A percentile compares a stretch with the other conserved stretches of the same genome.
Evolutionary conservation across 306 rosid genomes (phyloP).

Genomic region (Quillaja saponaria): DNA sequence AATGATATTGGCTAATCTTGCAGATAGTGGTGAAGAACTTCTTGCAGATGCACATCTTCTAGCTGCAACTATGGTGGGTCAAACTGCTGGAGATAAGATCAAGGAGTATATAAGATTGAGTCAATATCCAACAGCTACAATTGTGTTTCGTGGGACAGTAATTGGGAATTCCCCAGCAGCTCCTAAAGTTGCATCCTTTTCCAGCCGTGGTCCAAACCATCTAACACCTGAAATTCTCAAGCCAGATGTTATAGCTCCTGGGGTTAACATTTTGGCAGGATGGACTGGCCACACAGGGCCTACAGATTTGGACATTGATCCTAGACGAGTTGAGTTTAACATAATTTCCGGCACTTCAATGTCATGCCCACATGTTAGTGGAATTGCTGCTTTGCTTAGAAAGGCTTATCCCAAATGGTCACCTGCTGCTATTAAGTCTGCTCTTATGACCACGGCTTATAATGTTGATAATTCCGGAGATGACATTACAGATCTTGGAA

Average conservation of each 20-base stretch:
- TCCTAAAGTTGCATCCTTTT: constrained; percentile 80
- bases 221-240: constrained; percentile 74
- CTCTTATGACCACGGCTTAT: constrained; percentile 78
- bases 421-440: constrained; percentile 81
- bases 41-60: constrained; percentile 79
- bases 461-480: constrained; percentile 64
- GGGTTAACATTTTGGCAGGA: constrained; percentile 85
- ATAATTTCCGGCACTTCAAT: constrained; percentile 94
- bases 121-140: constrained; percentile 54
- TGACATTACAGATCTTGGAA: constrained; percentile 62
- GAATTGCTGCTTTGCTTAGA: constrained; percentile 77
- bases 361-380: constrained; percentile 93
- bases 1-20: constrained; percentile 63
- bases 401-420: constrained; percentile 75
- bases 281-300: constrained; percentile 84
- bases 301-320: constrained; percentile 71
- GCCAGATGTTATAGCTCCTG: constrained; percentile 93
- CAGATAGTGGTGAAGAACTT: constrained; percentile 72
- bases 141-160: constrained; percentile 70
- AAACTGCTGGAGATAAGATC: constrained; percentile 59
- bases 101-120: constrained; percentile 46
- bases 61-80: constrained; percentile 85
- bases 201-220: constrained; percentile 83
- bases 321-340: constrained; percentile 85
- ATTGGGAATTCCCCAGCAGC: constrained; percentile 70